Evolutionary conservation across 371 early-diverging fungal genomes (phyloP), one percentile per base, ranked within the genome.

Genomic region (Chytridium lagenaria): DNA sequence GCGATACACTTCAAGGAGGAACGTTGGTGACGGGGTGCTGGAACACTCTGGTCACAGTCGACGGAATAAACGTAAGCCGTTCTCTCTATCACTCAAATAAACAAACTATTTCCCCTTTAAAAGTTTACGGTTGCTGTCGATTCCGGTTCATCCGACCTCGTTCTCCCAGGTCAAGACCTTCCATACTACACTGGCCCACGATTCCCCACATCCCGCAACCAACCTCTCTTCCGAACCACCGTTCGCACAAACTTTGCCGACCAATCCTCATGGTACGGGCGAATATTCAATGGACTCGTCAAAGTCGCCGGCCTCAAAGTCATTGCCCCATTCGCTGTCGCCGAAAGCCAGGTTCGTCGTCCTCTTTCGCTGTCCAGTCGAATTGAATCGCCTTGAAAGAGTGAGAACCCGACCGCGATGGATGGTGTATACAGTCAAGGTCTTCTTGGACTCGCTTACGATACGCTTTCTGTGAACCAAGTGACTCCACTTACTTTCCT

Each of bases 21-120:
- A 70, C 75, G n/a, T 39, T 75, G 5, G 33, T 70, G 15, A 71
- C 71, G 15, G 76, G 76, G 12, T 76, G 76, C 52, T 76, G 40
- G 40, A 71, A 61, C 55, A 50, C 71, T 12, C 31, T 44, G n/a
- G 51, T 76, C 26, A 23, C 5, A 16, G 63, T 61, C 36, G 50
- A 61, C 12, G 26, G 33, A 37, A 31, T 12, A 22, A n/a, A 7
- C 12, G 71, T 50, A 30, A 50, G 28, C 33, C 19, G 23, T 34
- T 59, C 16, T 10, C 26, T 12, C 31, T 40, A 50, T n/a, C 30
- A 33, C 15, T 39, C 28, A 52, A 33, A 50, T 33, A 10, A 23
- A 3, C 37, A 10, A 69, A 34, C 50, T 33, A 1, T 22, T 15
- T 39, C 28, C 23, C 34, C 10, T 30, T 63, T 30, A 37, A 39